These are phyloP conservation scores for Cladosporium oxysporum DNA, from an alignment of 2,329 filamentous ascomycete species.

Conservation along the genomic window DNA sequence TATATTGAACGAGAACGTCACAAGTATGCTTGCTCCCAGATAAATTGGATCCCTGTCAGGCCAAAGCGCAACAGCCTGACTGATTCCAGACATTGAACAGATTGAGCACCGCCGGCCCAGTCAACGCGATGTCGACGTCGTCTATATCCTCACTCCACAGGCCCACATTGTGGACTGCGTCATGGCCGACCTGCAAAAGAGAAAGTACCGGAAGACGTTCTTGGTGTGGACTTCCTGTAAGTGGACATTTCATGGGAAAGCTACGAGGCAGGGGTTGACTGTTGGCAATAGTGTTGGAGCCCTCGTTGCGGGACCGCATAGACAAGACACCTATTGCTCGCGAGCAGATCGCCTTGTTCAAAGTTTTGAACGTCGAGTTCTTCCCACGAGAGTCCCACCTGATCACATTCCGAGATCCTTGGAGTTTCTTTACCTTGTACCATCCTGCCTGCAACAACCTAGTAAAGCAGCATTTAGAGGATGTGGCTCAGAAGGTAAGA, in stretches of 20 bases:
- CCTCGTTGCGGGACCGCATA: slow-evolving; percentile 69
- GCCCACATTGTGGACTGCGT: slow-evolving; percentile 90
- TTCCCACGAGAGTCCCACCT: slow-evolving; percentile 89
- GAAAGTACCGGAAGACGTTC: slow-evolving; percentile 75
- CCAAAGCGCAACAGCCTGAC: slow-evolving; percentile 32
- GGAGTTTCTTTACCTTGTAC: slow-evolving; percentile 91
- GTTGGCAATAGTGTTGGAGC: slow-evolving; percentile 61
- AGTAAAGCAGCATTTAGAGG: slow-evolving; percentile 79
- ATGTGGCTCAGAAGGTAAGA: slow-evolving; percentile 79
- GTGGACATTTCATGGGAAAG: slow-evolving; percentile 28
- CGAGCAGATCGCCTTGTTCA: slow-evolving; percentile 76
- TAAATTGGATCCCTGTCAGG: slow-evolving; percentile 2
- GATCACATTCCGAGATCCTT: slow-evolving; percentile 89
- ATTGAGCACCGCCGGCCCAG: slow-evolving; percentile 83
- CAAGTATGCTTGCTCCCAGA: slow-evolving; percentile 62
- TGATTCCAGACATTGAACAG: slow-evolving; percentile 76
- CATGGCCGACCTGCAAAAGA: slow-evolving; percentile 85
- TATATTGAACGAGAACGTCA: slow-evolving; percentile 94
- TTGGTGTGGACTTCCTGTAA: slow-evolving; percentile 79
- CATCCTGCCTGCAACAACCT: slow-evolving; percentile 87
- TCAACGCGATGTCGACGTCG: slow-evolving; percentile 89
- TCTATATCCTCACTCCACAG: slow-evolving; percentile 86
- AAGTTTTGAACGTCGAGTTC: slow-evolving; percentile 83
- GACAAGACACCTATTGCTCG: slow-evolving; percentile 69
- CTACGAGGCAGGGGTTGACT: slow-evolving; percentile 24